Evolutionary conservation across 2,329 filamentous ascomycete species (phyloP).

Genomic region (Nemania sp.): DNA sequence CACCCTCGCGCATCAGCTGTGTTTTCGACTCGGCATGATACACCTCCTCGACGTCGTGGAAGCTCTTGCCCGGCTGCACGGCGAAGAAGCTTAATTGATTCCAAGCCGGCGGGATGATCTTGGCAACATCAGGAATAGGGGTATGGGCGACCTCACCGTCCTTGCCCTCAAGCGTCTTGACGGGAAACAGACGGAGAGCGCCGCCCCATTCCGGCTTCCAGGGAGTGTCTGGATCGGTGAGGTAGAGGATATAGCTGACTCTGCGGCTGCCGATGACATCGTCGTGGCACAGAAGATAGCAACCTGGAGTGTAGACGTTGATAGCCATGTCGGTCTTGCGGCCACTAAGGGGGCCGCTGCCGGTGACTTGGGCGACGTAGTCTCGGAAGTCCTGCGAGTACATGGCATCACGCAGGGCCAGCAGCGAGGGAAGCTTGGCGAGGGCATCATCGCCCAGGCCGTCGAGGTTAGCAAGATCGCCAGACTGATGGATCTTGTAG

Average conservation of each 20-base stretch:
- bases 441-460: constrained; percentile 87
- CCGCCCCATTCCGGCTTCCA: constrained; percentile 95
- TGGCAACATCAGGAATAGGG: constrained; percentile 74
- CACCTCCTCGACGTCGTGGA: constrained; percentile 98
- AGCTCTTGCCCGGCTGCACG: constrained; percentile 97
- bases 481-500: constrained; percentile 99
- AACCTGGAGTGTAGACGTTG: constrained; percentile 96
- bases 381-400: constrained; percentile 89
- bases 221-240: constrained; percentile 86
- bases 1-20: constrained; percentile 69
- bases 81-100: constrained; percentile 98
- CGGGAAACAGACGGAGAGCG: constrained; percentile 83
- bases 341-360: constrained; percentile 83
- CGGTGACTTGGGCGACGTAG: constrained; percentile 85
- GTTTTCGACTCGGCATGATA: constrained; percentile 68
- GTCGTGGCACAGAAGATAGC: constrained; percentile 94
- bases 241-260: constrained; percentile 95
- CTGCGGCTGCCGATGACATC: constrained; percentile 97
- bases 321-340: constrained; percentile 99
- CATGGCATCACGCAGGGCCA: constrained; percentile 87
- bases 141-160: constrained; percentile 77
- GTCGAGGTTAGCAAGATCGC: constrained; percentile 94
- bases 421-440: constrained; percentile 83
- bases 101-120: constrained; percentile 90
- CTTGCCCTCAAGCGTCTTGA: constrained; percentile 63